Evolutionary conservation across 805 yeast genomes (phyloP), one percentile per base, ranked within the genome.

Genomic region (Candida coquimbonensis): DNA sequence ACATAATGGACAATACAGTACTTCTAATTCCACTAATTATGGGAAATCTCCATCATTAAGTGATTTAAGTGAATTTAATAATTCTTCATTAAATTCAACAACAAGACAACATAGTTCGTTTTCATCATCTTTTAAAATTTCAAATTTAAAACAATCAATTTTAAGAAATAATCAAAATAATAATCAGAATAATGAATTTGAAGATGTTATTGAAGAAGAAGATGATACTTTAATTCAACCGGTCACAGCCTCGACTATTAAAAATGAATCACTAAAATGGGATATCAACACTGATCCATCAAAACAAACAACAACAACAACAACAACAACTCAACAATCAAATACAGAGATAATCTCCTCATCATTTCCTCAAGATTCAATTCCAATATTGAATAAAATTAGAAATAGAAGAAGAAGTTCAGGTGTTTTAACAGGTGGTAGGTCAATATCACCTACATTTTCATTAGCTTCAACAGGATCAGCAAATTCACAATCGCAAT

Each of bases 1-100:
- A 8, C 12, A 9, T 33, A 27, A 45, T 40, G 45, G 6, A n/a
- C 53, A 51, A n/a, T 59, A 59, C 38, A 55, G 61, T n/a, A 53
- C 62, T 1, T 59, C 63, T 0, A 56, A 54, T 35, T 58, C 63
- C 0, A 55, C 62, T 3, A 51, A 51, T 38, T 57, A 52, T 40
- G 62, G 62, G 38, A 58, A 57, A 39, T 54, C 60, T 0, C 62
- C 63, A 16, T 45, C 57, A 5, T 25, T 59, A 8, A 55, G 61
- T 17, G 63, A 59, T 37, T 36, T 59, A n/a, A 58, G 61, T 34
- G 61, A 58, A 19, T 48, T 54, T 19, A 53, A 50, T 14, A 42
- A 17, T 27, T 54, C 40, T 34, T 43, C 42, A 40, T 50, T 24
- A 39, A 47, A 46, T 46, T 52, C 39, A 21, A 21, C 41, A 31